Conservation (phyloP, 2,329 filamentous ascomycete genomes). For the Tothia fuscella region DNA sequence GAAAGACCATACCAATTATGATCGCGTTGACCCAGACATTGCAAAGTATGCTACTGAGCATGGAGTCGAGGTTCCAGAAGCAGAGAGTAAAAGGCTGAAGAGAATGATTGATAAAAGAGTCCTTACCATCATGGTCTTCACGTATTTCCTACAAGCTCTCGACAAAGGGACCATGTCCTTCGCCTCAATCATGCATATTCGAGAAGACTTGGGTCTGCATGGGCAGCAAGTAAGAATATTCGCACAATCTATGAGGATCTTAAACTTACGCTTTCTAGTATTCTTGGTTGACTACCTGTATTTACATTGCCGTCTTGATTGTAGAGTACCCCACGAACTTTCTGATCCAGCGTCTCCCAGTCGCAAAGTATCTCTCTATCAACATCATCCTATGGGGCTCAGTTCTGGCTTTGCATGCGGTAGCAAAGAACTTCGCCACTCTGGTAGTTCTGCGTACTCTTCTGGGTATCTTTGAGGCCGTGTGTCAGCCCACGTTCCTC, state of each 20-base stretch:
- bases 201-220: conserved; percentile 27
- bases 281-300: conserved; percentile 61
- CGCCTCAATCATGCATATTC: conserved; percentile 33
- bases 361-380: conserved; percentile 54
- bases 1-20: conserved; percentile 44
- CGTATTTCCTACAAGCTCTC: conserved; percentile 60
- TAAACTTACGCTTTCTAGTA: conserved; percentile 34
- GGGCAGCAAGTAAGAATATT: conserved; percentile 1
- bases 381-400: conserved; percentile 54
- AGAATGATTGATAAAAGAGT: conserved; percentile 56
- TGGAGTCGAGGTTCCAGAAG: conserved; percentile 44
- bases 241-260: neutral
- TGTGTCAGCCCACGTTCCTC: conserved; percentile 56
- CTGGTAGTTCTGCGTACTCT: conserved; percentile 51
- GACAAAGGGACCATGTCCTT: conserved; percentile 57
- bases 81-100: conserved; percentile 50
- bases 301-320: conserved; percentile 58
- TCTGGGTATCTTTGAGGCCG: conserved; percentile 59
- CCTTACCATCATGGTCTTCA: conserved; percentile 57
- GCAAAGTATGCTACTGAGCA: conserved; percentile 52
- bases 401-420: conserved; percentile 48
- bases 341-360: conserved; percentile 50
- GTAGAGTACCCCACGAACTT: conserved; percentile 64
- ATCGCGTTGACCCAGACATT: conserved; percentile 56
- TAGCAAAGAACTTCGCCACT: conserved; percentile 47